phyloP scores from a whole-genome alignment of 2,329 filamentous ascomycete species.

The Hirsutella minnesotensis region DNA sequence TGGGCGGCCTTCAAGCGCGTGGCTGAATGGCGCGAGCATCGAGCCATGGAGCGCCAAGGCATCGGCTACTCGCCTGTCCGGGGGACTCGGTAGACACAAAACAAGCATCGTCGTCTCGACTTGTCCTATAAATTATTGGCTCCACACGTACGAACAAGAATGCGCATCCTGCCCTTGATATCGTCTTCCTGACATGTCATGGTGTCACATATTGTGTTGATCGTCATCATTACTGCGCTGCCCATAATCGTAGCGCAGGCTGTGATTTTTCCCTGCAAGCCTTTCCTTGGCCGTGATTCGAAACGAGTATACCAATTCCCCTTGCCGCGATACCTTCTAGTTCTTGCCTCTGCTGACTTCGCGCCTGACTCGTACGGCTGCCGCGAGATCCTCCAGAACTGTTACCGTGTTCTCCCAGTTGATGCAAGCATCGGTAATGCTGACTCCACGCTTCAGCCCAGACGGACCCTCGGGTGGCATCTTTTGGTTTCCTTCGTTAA shows the following conservation, averaged over 20 bases:
- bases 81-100: conserved; percentile 2
- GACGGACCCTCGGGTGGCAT: conserved; percentile 71
- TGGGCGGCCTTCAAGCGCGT: conserved; percentile 45
- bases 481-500: conserved; percentile 84
- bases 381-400: conserved; percentile 74
- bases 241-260: no score
- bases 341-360: conserved; percentile 30
- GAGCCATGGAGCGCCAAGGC: conserved; percentile 15
- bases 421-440: conserved; percentile 94
- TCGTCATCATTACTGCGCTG: no score
- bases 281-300: no score
- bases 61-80: conserved; percentile 18
- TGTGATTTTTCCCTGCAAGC: no score
- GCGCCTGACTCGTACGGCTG: conserved; percentile 68
- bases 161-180: no score
- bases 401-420: conserved; percentile 77
- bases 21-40: conserved; percentile 26
- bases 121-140: no score
- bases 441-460: conserved; percentile 76
- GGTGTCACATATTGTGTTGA: no score
- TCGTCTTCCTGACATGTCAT: no score
- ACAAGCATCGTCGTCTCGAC: no score
- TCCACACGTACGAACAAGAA: no score
- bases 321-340: conserved; percentile 3
- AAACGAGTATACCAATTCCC: no score